Evolutionary conservation across 2,329 filamentous ascomycete genomes (phyloP), one percentile per base, ranked within the genome.

Genomic region (Hawksworthiomyces lignivorus): DNA sequence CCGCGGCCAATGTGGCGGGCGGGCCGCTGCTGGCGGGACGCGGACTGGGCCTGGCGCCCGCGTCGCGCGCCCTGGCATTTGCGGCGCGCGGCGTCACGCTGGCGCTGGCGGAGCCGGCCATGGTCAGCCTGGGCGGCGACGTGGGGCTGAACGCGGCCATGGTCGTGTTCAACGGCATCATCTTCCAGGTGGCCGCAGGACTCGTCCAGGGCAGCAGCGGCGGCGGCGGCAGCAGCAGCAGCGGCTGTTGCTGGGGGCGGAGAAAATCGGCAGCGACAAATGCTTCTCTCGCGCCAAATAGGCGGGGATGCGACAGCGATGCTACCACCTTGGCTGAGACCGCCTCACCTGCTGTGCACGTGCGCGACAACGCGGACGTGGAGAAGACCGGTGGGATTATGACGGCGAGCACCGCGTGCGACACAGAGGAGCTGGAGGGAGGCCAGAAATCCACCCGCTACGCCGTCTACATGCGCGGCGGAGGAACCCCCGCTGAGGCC

Each of bases 141-240:
- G 52, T 57, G 4, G 64, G 65, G 2, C 59, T 68, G 6, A 74
- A 73, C 31, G 71, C 72, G 0, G 64, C 67, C 3, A 56, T 74
- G 34, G 70, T 75, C 5, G 71, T 74, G 2, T 63, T 67, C 48
- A 73, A 70, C 27, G 72, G 72, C 4, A 71, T 74, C 7, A 48
- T 57, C 19, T 63, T 56, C 36, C 61, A 63, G 48, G 56, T 62
- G 41, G 52, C 49, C 30, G 50, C 61, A 41, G 60, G 58, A 1
- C 54, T 62, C 0, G 59, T 58, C 1, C 35, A 53, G 0, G 52
- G 52, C 4, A 9, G 20, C 17, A n/a, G 15, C 33, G 18, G 12
- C 29, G 17, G 4, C 27, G 28, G 36, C 19, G 21, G 21, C 18
- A 22, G 34, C 24, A 34, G 32, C 19, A 38, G 28, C 19, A 36